Evolutionary conservation across 352 stramenopile species (phyloP).

Genomic region (Albugo candida): DNA sequence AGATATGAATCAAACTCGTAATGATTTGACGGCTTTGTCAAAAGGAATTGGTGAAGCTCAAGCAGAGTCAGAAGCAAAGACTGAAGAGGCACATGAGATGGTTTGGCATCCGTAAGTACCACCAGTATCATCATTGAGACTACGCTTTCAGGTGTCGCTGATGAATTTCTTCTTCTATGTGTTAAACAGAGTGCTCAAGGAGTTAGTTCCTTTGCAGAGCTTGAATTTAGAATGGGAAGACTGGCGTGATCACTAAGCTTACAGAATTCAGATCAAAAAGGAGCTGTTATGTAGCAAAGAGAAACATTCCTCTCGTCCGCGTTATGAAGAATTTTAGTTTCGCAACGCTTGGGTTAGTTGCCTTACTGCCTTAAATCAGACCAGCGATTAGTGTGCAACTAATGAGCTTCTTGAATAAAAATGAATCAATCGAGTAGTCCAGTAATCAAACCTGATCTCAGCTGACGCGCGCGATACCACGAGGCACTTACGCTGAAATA

Average conservation of each 20-base stretch:
- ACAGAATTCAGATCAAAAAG: too few relatives aligned
- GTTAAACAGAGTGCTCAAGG: constrained; percentile 29
- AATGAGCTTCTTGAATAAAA: too few relatives aligned
- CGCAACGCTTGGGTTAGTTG: too few relatives aligned
- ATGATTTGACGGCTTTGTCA: constrained; percentile 35
- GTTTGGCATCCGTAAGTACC: constrained; percentile 66
- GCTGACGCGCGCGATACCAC: too few relatives aligned
- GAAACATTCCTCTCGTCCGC: too few relatives aligned
- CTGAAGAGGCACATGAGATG: constrained; percentile 45
- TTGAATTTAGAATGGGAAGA: constrained; percentile 66
- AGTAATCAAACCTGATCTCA: too few relatives aligned
- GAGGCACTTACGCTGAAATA: too few relatives aligned
- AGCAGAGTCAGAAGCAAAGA: constrained; percentile 33
- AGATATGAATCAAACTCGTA: constrained; percentile 26
- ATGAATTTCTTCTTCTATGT: background rate
- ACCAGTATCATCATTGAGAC: background rate
- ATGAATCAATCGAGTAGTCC: too few relatives aligned
- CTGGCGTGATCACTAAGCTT: constrained; percentile 51
- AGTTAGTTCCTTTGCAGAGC: constrained; percentile 57
- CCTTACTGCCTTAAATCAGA: too few relatives aligned
- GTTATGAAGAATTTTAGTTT: too few relatives aligned
- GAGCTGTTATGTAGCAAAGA: too few relatives aligned
- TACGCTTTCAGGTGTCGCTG: background rate
- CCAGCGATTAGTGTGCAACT: too few relatives aligned
- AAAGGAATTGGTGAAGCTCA: constrained; percentile 32